These are phyloP conservation scores for apple (Malus domestica) DNA, from an alignment of 306 rosid species.

Conservation along the genomic window ASM211411v1 NC_041800.1:30598733-30599232, in stretches of 20 bases:
- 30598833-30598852: not conserved
- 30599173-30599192: constrained; percentile 1
- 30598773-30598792: not conserved
- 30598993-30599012: not conserved
- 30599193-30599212: constrained; percentile 10
- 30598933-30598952: not conserved
- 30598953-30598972: not conserved
- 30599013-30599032: constrained; percentile 9
- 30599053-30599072: constrained; percentile 71
- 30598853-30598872: not conserved
- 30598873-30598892: not conserved
- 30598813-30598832: not conserved
- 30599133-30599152: not conserved
- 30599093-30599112: not conserved
- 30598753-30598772: constrained; percentile 11
- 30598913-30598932: not conserved
- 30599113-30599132: not conserved
- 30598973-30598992: constrained; percentile 4
- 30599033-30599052: constrained; percentile 72
- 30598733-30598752: constrained; percentile 83
- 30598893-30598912: not conserved
- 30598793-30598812: not conserved
- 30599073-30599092: constrained; percentile 49
- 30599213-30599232: not conserved
- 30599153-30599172: not conserved